These are phyloP conservation scores for Orobanche coerulescens DNA, from an alignment of 257 asterid species.

Conservation along the genomic window DNA sequence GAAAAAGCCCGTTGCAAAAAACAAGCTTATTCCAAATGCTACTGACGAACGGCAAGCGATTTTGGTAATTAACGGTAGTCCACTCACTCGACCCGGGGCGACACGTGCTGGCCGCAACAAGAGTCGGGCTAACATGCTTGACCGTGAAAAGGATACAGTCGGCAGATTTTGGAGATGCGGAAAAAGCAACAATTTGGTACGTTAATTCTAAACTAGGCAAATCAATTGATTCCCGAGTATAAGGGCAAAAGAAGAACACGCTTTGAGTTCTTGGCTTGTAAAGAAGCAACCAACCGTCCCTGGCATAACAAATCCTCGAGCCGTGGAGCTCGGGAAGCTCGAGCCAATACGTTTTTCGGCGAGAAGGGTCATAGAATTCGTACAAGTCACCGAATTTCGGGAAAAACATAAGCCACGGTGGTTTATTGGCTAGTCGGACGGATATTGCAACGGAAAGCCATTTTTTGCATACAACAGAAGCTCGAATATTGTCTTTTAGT, in stretches of 20 bases:
- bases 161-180: conserved; percentile 68
- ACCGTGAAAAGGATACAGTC: conserved; percentile 66
- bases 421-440: conserved; percentile 51
- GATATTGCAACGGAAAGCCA: conserved; percentile 56
- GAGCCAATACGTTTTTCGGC: conserved; percentile 31
- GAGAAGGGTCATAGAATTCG: conserved; percentile 77
- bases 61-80: conserved; percentile 42
- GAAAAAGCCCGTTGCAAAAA: conserved; percentile 32
- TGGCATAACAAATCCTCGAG: conserved; percentile 64
- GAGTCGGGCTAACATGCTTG: conserved; percentile 53
- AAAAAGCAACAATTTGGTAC: conserved; percentile 71
- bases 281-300: conserved; percentile 80
- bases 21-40: conserved; percentile 49
- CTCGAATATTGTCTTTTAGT: conserved; percentile 63
- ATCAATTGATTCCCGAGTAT: conserved; percentile 44
- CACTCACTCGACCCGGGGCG: conserved; percentile 44
- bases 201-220: conserved; percentile 61
- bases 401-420: conserved; percentile 87
- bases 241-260: conserved; percentile 73
- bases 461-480: conserved; percentile 72
- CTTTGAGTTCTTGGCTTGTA: conserved; percentile 48
- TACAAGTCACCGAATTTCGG: conserved; percentile 67
- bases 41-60: conserved; percentile 43
- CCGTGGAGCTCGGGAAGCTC: conserved; percentile 36
- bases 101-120: conserved; percentile 53